These are phyloP conservation scores for Mrakia blollopis DNA, from an alignment of 768 basidiomycete species.

Conservation along the genomic window DNA sequence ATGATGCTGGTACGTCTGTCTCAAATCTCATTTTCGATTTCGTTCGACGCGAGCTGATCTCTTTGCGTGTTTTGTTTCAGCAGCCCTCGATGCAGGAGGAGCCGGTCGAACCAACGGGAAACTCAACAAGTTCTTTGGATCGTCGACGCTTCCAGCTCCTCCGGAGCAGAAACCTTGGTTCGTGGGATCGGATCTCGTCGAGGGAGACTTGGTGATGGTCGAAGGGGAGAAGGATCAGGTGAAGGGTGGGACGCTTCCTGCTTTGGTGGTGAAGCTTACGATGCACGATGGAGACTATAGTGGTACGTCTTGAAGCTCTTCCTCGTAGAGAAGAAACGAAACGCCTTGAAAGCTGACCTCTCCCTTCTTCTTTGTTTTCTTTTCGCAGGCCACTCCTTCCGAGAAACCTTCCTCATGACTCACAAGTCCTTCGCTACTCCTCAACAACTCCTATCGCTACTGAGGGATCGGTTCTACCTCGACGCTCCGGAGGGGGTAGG, in stretches of 20 bases:
- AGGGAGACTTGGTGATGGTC: conserved; percentile 76
- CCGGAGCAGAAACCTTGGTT: conserved; percentile 62
- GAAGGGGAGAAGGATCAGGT: conserved; percentile 60
- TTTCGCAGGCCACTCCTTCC: conserved; percentile 65
- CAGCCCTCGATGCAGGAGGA: background rate
- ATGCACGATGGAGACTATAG: conserved; percentile 69
- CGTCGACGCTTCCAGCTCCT: conserved; percentile 32
- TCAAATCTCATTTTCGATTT: background rate
- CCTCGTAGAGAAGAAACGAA: too few species aligned
- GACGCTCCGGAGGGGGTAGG: conserved; percentile 64
- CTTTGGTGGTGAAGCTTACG: conserved; percentile 83
- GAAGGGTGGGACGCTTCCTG: conserved; percentile 76
- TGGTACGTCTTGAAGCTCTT: conserved; percentile 52
- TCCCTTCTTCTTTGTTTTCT: background rate
- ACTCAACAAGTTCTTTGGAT: conserved; percentile 44
- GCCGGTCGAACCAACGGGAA: conserved; percentile 31
- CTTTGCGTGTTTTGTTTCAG: conserved; percentile 6
- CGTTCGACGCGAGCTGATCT: too few species aligned
- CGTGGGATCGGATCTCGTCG: conserved; percentile 70
- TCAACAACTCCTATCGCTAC: conserved; percentile 72
- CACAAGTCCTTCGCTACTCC: conserved; percentile 89
- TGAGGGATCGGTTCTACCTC: conserved; percentile 74
- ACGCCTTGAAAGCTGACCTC: background rate
- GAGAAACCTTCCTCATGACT: conserved; percentile 87
- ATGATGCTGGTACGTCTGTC: conserved; percentile 11